Percentiles rank a stretch among this genome's conserved stretches.
Conservation (phyloP, 23 red algal genomes). For the Gracilaria vermiculophylla region DNA sequence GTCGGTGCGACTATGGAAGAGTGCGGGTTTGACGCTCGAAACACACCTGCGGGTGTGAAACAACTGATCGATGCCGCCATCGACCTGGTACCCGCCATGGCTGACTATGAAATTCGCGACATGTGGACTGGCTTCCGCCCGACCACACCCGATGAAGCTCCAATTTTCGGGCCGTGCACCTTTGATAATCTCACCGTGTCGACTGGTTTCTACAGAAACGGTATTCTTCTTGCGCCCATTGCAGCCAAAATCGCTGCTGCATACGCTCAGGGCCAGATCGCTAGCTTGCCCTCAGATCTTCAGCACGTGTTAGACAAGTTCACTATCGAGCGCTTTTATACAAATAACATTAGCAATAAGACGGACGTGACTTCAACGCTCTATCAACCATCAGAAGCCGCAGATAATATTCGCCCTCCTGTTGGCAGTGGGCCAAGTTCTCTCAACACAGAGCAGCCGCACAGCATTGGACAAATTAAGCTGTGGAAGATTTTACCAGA, state of each 20-base stretch:
- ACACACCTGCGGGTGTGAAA: conserved; percentile 68
- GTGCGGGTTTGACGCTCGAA: conserved; percentile 38
- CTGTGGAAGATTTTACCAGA: conserved; percentile 8
- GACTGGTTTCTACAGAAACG: conserved; percentile 89
- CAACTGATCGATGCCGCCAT: conserved; percentile 56
- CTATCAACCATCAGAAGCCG: background rate
- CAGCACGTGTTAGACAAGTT: conserved; percentile 43
- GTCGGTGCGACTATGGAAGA: conserved; percentile 96
- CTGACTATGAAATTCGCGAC: conserved; percentile 52
- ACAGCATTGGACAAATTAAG: background rate
- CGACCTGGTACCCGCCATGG: conserved; percentile 65
- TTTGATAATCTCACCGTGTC: conserved; percentile 76
- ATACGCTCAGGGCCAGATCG: conserved; percentile 12
- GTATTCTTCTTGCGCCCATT: conserved; percentile 86
- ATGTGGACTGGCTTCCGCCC: conserved; percentile 89
- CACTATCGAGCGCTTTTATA: conserved; percentile 48
- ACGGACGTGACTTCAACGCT: background rate
- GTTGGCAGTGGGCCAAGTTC: background rate
- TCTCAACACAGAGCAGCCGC: background rate
- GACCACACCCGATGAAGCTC: conserved; percentile 78
- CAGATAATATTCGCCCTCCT: too few species aligned
- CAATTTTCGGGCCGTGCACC: conserved; percentile 75
- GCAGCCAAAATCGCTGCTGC: conserved; percentile 70
- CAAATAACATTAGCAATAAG: background rate
- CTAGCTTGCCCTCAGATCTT: conserved; percentile 10